Evolutionary conservation across 2,329 filamentous ascomycete genomes (phyloP), one percentile per base, ranked within the genome.

Genomic region (Thielaviopsis musarum): DNA sequence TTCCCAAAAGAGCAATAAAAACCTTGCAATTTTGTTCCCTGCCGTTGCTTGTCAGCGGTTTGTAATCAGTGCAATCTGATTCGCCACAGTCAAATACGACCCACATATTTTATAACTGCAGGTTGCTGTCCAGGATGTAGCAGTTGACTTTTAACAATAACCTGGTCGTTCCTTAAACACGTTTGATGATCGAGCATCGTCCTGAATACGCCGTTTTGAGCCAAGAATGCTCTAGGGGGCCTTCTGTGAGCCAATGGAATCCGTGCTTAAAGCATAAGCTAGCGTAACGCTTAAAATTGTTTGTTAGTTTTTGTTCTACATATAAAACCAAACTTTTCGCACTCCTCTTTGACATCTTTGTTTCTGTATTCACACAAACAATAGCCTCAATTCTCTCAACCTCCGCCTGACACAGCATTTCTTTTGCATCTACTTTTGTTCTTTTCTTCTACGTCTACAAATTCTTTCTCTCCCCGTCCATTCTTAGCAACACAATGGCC

Each of bases 31-130:
- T 24, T 24, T 24, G 17, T 4, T 52, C 21, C 3, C 26, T 13
- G 19, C 38, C 49, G 41, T 34, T 12, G 58, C 38, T 59, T 56
- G 45, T 22, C 53, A 30, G 55, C 52, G n/a, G 6, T 59, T 59
- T 41, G 53, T 59, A 59, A 59, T 59, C 17, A 12, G 3, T 1
- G 1, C 3, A 1, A 2, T 41, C 3, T 56, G 26, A 59, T 59
- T 59, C 41, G 58, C 21, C 19, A 10, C 7, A 15, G 1, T 5
- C 9, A 13, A 15, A n/a, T 13, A 21, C 17, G 38, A 38, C 24
- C 58, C 52, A 34, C 17, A 51, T 59, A 19, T 41, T 52, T n/a
- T 24, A 6, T 7, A 52, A 59, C 58, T 22, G 22, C 58, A 56
- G 17, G 53, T 52, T 56, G 41, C 26, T 2, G 4, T 15, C 2